Evolutionary conservation across 441 rosid species (phyloP).

Genomic region (Hura crepitans): DNA sequence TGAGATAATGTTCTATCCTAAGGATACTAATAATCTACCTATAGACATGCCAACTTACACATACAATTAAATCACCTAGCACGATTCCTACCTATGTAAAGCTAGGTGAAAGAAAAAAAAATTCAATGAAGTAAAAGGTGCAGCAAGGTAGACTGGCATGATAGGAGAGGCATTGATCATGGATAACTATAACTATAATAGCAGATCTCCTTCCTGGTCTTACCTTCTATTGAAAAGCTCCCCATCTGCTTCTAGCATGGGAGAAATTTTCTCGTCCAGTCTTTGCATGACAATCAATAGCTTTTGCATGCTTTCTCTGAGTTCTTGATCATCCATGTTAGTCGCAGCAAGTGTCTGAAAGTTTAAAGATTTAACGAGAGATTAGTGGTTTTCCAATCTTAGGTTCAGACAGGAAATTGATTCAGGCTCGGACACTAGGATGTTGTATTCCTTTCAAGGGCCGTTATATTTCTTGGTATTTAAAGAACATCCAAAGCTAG

Average conservation of each 20-base stretch:
- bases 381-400: not conserved
- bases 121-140: too few relatives aligned
- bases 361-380: constrained; percentile 17
- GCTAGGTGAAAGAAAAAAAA: not conserved
- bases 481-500: not conserved
- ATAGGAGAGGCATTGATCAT: not conserved
- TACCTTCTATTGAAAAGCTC: constrained; percentile 87
- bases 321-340: constrained; percentile 75
- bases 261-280: constrained; percentile 79
- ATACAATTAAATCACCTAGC: not conserved
- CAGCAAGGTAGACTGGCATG: not conserved
- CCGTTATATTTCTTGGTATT: not conserved
- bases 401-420: not conserved
- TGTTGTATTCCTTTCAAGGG: not conserved
- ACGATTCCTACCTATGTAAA: not conserved
- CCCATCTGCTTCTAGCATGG: constrained; percentile 83
- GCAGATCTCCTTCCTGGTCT: not conserved
- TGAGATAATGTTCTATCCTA: too few relatives aligned
- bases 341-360: constrained; percentile 89
- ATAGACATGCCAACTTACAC: not conserved
- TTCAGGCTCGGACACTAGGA: not conserved
- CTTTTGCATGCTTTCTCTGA: constrained; percentile 89
- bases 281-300: constrained; percentile 93
- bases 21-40: not conserved
- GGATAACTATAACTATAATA: not conserved